A percentile compares a stretch with the other conserved stretches of the same genome.
Conservation (phyloP, 805 yeast species). For the Wickerhamiella azyma region DNA sequence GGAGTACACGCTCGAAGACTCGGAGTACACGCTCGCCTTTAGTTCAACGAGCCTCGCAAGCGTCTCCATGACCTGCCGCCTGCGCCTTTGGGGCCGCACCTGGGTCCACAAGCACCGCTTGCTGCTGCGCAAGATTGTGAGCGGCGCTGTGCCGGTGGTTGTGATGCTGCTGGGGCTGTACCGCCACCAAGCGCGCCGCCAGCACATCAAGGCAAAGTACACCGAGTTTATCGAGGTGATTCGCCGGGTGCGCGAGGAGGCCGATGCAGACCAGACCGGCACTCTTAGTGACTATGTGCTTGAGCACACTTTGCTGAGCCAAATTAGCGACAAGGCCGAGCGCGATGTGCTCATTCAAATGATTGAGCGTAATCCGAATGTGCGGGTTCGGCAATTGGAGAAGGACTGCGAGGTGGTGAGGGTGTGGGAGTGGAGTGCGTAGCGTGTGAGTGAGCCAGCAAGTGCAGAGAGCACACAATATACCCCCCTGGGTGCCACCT, state of each 20-base stretch:
- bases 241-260: slow-evolving; percentile 12
- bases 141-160: neutral
- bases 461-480: too few relatives aligned
- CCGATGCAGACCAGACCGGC: slow-evolving; percentile 15
- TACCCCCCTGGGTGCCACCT: too few relatives aligned
- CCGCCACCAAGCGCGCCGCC: neutral
- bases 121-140: neutral
- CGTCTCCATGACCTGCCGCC: slow-evolving; percentile 14
- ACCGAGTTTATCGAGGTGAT: slow-evolving; percentile 9
- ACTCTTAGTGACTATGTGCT: slow-evolving; percentile 11
- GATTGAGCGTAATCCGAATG: slow-evolving; percentile 54
- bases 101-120: slow-evolving; percentile 13
- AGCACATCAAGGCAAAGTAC: slow-evolving; percentile 5
- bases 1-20: neutral
- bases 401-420: slow-evolving; percentile 76
- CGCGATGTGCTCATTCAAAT: slow-evolving; percentile 46
- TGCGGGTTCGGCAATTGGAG: slow-evolving; percentile 50
- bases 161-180: neutral
- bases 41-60: slow-evolving; percentile 14
- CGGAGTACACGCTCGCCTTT: slow-evolving; percentile 1
- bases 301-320: slow-evolving; percentile 11
- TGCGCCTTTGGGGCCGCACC: slow-evolving; percentile 7
- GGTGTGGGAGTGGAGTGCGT: slow-evolving; percentile 66
- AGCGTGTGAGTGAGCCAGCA: too few relatives aligned
- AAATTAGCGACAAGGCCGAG: slow-evolving; percentile 19